Evolutionary conservation across 352 stramenopile species (phyloP).

Genomic region (Globisporangium recalcitrans): DNA sequence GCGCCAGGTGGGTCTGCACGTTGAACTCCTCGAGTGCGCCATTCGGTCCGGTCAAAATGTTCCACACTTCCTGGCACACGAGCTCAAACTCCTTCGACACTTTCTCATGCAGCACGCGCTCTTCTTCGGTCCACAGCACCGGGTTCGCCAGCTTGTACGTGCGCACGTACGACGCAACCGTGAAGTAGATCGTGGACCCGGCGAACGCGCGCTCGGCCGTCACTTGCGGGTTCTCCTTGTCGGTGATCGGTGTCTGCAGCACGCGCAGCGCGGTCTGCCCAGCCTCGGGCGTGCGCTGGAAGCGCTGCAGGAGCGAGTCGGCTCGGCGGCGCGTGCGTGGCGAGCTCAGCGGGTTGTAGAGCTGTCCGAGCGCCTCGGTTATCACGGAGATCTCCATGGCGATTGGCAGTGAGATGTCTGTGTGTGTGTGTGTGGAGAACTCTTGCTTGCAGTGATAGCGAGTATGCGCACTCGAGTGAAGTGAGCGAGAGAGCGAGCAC

Average conservation of each 20-base stretch:
- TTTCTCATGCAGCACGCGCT: conserved; percentile 45
- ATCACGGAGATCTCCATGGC: conserved; percentile 50
- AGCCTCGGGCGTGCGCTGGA: conserved; percentile 70
- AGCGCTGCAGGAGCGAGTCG: conserved; percentile 69
- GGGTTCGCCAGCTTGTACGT: conserved; percentile 71
- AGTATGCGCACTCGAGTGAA: neutral
- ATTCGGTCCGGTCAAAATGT: conserved; percentile 59
- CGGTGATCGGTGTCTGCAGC: conserved; percentile 44
- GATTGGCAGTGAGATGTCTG: neutral
- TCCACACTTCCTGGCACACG: conserved; percentile 73
- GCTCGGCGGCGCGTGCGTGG: conserved; percentile 59
- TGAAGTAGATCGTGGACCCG: conserved; percentile 68
- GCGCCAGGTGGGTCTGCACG: conserved; percentile 65
- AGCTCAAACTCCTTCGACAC: conserved; percentile 55
- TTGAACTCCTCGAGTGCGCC: conserved; percentile 44
- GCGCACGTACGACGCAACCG: conserved; percentile 56
- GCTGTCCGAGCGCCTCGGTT: conserved; percentile 56
- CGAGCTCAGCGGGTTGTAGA: conserved; percentile 67
- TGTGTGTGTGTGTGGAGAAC: neutral
- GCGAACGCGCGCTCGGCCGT: conserved; percentile 59
- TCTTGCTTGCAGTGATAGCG: neutral
- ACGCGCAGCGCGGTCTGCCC: conserved; percentile 46
- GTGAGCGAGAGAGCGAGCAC: neutral
- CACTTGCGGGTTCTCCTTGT: conserved; percentile 28
- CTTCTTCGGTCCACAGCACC: conserved; percentile 38